These are phyloP conservation scores for Aspergillus novofumigatus DNA, from an alignment of 2,329 filamentous ascomycete genomes.

Conservation along the genomic window DNA sequence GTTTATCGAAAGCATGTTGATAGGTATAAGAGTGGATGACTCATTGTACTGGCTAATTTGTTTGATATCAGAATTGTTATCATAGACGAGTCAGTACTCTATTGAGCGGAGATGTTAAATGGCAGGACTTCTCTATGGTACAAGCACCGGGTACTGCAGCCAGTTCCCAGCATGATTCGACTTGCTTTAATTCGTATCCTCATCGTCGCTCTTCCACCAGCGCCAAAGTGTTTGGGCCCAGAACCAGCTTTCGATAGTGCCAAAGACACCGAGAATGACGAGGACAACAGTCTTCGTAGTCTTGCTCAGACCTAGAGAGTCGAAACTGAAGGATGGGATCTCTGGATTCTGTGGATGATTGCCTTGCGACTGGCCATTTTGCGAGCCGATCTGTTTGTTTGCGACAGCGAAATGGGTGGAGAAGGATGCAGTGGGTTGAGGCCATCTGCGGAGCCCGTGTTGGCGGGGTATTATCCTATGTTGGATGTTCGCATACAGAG, in stretches of 20 bases:
- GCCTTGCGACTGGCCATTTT: background rate
- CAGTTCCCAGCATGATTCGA: background rate
- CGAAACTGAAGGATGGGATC: slow-evolving; percentile 13
- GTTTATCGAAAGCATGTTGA: too few species aligned
- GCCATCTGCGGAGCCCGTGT: background rate
- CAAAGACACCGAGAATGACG: slow-evolving; percentile 24
- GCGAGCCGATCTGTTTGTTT: background rate
- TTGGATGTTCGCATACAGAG: background rate
- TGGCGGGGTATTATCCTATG: background rate
- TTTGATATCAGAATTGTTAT: background rate
- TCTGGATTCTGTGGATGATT: background rate
- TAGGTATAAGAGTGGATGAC: background rate
- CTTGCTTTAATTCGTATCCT: background rate
- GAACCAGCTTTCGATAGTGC: slow-evolving; percentile 33
- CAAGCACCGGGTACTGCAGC: background rate
- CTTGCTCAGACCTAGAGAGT: slow-evolving; percentile 25
- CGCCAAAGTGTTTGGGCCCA: slow-evolving; percentile 25
- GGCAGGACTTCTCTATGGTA: background rate
- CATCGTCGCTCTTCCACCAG: slow-evolving; percentile 16
- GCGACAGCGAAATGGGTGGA: background rate
- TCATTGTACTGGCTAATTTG: background rate
- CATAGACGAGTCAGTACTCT: too few species aligned
- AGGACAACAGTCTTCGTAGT: slow-evolving; percentile 26
- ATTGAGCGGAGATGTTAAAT: background rate
- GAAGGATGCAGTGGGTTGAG: background rate